A percentile compares a stretch with the other conserved stretches of the same genome.
These are phyloP conservation scores for Erysimum pusillum DNA, from an alignment of 441 rosid species.

Conservation along the genomic window DNA sequence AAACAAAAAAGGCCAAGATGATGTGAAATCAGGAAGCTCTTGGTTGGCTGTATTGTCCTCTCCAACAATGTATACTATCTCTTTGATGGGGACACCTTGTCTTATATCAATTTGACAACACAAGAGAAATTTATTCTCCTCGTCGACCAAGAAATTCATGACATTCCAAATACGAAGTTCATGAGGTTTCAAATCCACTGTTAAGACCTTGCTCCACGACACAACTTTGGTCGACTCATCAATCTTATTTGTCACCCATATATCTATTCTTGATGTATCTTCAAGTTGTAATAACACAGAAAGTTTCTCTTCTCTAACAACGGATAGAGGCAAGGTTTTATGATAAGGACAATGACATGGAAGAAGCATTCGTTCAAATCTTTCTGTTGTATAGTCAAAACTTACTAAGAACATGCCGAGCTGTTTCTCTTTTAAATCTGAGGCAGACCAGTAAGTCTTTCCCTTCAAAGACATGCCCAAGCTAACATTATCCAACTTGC, in stretches of 20 bases:
- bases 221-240: conserved; percentile 9
- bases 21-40: background rate
- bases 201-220: conserved; percentile 8
- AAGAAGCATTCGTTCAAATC: background rate
- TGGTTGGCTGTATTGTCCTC: background rate
- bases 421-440: too few species aligned
- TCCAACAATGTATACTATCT: background rate
- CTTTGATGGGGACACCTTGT: background rate
- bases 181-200: background rate
- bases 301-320: conserved; percentile 20
- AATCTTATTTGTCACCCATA: background rate
- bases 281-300: background rate
- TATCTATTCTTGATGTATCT: background rate
- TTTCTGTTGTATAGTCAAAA: background rate
- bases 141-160: background rate
- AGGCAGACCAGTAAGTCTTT: too few species aligned
- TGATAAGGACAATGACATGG: background rate
- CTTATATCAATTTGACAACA: background rate
- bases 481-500: too few species aligned
- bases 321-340: background rate
- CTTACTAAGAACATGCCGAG: too few species aligned
- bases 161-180: background rate
- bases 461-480: too few species aligned
- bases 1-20: background rate
- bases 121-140: background rate